Conservation (phyloP, 495 filamentous ascomycete species). For the Neurospora africana region DNA sequence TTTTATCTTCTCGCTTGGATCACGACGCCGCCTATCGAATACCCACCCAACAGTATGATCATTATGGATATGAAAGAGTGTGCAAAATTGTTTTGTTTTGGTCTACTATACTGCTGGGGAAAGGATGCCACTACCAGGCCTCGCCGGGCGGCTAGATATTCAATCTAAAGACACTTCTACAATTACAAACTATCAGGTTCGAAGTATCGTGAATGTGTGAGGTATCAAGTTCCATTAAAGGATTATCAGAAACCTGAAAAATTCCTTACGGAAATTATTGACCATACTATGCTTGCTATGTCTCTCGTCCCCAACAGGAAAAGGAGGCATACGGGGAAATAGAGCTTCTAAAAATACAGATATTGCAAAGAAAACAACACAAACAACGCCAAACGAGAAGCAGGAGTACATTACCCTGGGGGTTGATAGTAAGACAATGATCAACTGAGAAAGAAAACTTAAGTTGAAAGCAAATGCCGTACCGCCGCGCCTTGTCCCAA, state of each 20-base stretch:
- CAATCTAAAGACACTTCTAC: no score
- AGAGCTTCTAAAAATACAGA: background rate
- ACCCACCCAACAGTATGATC: no score
- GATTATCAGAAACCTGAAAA: background rate
- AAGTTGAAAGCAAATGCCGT: background rate
- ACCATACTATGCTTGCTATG: background rate
- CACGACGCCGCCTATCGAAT: no score
- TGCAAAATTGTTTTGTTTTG: no score
- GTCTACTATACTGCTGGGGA: no score
- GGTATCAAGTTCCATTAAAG: no score
- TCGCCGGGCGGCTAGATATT: no score
- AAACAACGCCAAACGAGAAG: background rate
- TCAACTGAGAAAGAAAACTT: background rate
- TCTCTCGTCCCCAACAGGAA: background rate
- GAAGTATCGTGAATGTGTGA: no score
- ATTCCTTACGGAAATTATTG: background rate
- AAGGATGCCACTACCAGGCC: no score
- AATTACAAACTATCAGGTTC: no score
- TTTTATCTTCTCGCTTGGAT: no score
- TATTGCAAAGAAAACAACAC: background rate
- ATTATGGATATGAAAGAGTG: no score
- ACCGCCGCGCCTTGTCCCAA: background rate
- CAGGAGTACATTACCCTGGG: background rate
- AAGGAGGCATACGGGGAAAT: background rate
- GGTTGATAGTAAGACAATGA: background rate